Percentiles rank a stretch among this genome's conserved stretches.
Conservation (phyloP, 495 filamentous ascomycete species). For the Astrothelium subdiscretum region DNA sequence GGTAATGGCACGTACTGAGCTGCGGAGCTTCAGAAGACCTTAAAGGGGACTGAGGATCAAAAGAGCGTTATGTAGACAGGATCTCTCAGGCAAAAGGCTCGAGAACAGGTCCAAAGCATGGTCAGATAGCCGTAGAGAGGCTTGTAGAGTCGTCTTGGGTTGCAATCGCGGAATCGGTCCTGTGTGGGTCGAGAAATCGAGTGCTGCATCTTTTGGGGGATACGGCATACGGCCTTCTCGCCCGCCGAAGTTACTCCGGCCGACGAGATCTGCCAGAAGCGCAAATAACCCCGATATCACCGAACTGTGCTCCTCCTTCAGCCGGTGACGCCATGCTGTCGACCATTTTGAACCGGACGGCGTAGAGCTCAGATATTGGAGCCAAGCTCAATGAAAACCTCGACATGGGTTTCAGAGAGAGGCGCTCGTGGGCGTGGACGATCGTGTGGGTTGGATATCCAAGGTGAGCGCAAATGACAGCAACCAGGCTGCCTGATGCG, state of each 20-base stretch:
- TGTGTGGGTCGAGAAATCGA: slow-evolving; percentile 1
- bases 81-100: background rate
- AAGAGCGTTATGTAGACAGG: background rate
- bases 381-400: too few species aligned
- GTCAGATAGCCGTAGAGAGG: background rate
- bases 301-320: background rate
- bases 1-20: background rate
- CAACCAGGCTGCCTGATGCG: too few species aligned
- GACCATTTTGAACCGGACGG: too few species aligned
- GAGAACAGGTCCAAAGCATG: background rate
- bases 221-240: background rate
- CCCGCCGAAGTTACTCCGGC: background rate
- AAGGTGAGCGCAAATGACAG: too few species aligned
- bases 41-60: background rate
- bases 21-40: background rate
- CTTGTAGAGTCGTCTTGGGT: background rate
- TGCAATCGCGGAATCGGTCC: background rate
- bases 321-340: too few species aligned
- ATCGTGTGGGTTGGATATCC: too few species aligned
- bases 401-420: too few species aligned
- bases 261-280: background rate
- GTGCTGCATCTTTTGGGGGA: slow-evolving; percentile 1
- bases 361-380: too few species aligned
- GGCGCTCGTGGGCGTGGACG: too few species aligned
- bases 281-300: background rate